Evolutionary conservation across 768 basidiomycete species (phyloP).

Genomic region (Hebeloma cylindrosporum): DNA sequence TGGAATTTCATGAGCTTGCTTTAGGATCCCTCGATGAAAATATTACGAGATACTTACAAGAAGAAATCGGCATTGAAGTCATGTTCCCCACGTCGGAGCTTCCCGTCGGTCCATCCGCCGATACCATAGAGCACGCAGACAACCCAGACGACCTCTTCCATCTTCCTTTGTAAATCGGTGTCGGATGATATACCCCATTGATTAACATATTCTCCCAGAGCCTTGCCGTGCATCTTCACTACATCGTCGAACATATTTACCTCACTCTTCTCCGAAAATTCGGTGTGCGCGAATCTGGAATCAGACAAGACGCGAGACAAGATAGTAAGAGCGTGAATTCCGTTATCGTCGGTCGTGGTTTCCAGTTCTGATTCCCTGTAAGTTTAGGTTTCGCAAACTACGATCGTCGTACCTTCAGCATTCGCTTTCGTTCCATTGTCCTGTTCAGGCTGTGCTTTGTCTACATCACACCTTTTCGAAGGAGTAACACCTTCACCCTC

Average conservation of each 20-base stretch:
- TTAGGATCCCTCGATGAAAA: background rate
- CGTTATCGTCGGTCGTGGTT: background rate
- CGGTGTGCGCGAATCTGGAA: conserved; percentile 31
- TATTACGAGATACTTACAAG: conserved; percentile 44
- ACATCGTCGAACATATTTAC: conserved; percentile 32
- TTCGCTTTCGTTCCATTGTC: no score
- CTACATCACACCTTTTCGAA: no score
- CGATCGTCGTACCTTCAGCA: no score
- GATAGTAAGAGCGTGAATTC: conserved; percentile 20
- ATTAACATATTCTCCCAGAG: conserved; percentile 40
- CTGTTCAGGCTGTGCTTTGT: no score
- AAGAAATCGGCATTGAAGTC: conserved; percentile 60
- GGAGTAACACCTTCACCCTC: no score
- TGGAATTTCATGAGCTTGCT: conserved; percentile 22
- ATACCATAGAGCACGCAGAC: conserved; percentile 55
- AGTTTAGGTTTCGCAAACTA: no score
- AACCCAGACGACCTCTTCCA: conserved; percentile 64
- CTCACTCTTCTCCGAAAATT: conserved; percentile 16
- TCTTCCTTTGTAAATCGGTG: conserved; percentile 43
- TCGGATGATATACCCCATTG: conserved; percentile 42
- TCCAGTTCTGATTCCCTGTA: no score
- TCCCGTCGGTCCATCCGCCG: conserved; percentile 46
- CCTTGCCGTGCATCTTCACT: conserved; percentile 36
- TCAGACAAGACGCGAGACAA: conserved; percentile 57
- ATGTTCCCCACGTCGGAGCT: conserved; percentile 25